Base-by-base conservation (phyloP, 2,329 filamentous ascomycete species). In the Dothistroma septosporum region DNA sequence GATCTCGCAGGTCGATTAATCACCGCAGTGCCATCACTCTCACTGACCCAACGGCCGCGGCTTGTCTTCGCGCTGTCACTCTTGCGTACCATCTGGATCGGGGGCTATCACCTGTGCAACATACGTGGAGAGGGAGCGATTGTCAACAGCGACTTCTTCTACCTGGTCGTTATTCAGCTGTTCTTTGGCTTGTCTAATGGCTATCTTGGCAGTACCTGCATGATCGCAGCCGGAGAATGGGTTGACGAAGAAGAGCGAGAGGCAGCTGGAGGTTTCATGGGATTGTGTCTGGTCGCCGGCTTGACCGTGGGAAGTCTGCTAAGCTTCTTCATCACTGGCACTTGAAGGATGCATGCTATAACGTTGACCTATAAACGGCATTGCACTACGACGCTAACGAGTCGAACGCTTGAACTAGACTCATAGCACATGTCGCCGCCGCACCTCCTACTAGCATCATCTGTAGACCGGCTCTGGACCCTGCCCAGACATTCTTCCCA, bases 191-290 rank as follows among this genome's bases (percentile, higher is more conserved):
- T 92, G 41, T 89, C 86, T 10, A 97, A 93, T 72, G 94, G 94
- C 1, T 97, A 89, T 82, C 76, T 99, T 14, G 89, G 90, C 32
- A 91, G 89, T 59, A 89, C 84, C 67, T 91, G 89, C 74, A 97
- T 99, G 92, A 96, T 97, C 85, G 89, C 89, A 0, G 88, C 92
- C 0, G 85, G 84, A 0, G 86, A 90, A 66, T 93, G 87, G 84
- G 92, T 97, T 0, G 87, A 88, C 4, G 85, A 88, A 1, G 86
- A 87, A 10, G 93, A 99, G 78, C 82, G 89, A 35, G 92, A 96
- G 77, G 92, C 91, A 6, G 87, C 92, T 0, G 94, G 93, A 52
- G 91, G 89, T 0, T 97, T 97, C 74, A 97, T 99, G 94, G 89
- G 90, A 3, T 75, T 97, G 64, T 91, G 88, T 74, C 83, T 97